Evolutionary conservation across 2,329 filamentous ascomycete genomes (phyloP), one percentile per base, ranked within the genome.

Genomic region (Rutstroemia sydowiana): DNA sequence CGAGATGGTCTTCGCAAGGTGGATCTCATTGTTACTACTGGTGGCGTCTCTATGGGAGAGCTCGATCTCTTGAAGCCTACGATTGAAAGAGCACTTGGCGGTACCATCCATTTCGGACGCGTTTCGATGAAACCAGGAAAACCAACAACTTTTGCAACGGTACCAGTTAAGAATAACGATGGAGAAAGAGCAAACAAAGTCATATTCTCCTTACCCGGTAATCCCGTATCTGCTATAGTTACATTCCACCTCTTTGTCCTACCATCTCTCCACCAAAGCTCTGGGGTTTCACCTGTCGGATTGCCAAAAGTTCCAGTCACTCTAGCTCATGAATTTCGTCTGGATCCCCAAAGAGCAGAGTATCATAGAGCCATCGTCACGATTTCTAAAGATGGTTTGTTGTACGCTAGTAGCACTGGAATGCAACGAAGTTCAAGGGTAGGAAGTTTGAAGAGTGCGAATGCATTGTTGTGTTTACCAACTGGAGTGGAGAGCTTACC

Each of bases 91-190:
- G 77, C 83, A 1, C 79, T 98, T 1, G 89, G 90, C 52, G 93
- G 93, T 7, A 93, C 85, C 0, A 95, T 98, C 59, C 93, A 96
- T 69, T 98, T 98, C 62, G 93, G 93, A 21, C 85, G 93, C 3
- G 93, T 98, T 2, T 81, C 85, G 50, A 97, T 98, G 93, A 98
- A 98, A 73, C 93, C 93, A 0, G 93, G 93, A 4, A 98, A 97
- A 70, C 93, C 93, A 2, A 96, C 91, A 0, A 98, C 93, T 0
- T 98, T 98, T 68, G 93, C 93, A 2, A 96, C 89, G 0, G 78
- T 97, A 0, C 84, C 88, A 1, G 73, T 78, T 36, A 84, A 83
- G 67, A 73, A 79, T 54, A 77, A 78, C 55, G 65, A 63, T 1
- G 80, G 82, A 18, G 72, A 78, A 37, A 76, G 82, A 42, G 69